phyloP scores from a whole-genome alignment of 129 eudicot species.

The Centella asiatica region DNA sequence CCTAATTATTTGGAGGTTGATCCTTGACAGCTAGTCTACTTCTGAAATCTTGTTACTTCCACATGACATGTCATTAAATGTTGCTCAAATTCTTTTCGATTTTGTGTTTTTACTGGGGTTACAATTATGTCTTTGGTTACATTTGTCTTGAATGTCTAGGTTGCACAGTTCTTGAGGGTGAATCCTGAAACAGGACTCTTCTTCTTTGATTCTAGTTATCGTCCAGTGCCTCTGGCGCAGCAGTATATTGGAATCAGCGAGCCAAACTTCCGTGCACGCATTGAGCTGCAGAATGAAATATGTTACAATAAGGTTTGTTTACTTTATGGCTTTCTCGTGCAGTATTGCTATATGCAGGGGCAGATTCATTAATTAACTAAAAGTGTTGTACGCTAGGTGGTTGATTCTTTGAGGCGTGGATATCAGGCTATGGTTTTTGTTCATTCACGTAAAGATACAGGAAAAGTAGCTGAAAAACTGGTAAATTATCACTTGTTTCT shows the following conservation, averaged over 20 bases:
- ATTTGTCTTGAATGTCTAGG: slow-evolving; percentile 35
- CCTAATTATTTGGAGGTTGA: slow-evolving; percentile 95
- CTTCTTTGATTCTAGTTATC: slow-evolving; percentile 96
- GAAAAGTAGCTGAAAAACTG: slow-evolving; percentile 88
- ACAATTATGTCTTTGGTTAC: slow-evolving; percentile 1
- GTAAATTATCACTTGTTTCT: slow-evolving; percentile 28
- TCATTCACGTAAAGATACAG: slow-evolving; percentile 98
- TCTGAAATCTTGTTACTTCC: not conserved
- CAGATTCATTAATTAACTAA: slow-evolving; percentile 8
- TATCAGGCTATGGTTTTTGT: slow-evolving; percentile 98
- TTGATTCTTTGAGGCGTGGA: slow-evolving; percentile 69
- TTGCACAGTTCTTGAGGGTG: slow-evolving; percentile 95
- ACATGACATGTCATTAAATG: not conserved
- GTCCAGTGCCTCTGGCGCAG: slow-evolving; percentile 98
- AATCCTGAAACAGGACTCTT: slow-evolving; percentile 85
- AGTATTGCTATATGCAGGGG: slow-evolving; percentile 4
- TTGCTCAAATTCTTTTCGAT: not conserved
- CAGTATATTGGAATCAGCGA: slow-evolving; percentile 89
- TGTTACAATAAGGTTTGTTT: slow-evolving; percentile 76
- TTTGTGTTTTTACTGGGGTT: not conserved
- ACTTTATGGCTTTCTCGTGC: not conserved
- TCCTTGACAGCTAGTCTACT: slow-evolving; percentile 9
- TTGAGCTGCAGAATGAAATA: slow-evolving; percentile 64
- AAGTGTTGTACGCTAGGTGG: slow-evolving; percentile 44
- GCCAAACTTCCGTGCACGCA: slow-evolving; percentile 68